Evolutionary conservation across 2,329 filamentous ascomycete genomes (phyloP).

Genomic region (Catunica adiposa): DNA sequence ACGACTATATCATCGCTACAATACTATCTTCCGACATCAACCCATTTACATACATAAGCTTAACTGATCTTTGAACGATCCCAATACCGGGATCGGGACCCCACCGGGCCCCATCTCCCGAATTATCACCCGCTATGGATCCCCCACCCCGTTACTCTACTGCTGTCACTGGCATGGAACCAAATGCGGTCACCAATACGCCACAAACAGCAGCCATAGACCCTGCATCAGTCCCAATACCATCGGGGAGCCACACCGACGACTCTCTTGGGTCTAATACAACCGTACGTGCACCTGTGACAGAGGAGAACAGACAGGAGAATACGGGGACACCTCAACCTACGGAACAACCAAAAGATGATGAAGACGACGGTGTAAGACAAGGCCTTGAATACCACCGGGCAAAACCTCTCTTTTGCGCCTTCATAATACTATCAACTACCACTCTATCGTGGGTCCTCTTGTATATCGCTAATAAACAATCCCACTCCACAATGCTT

Average conservation of each 20-base stretch:
- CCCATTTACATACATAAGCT: no score
- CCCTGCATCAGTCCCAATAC: neutral
- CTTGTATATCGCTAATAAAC: constrained; percentile 6
- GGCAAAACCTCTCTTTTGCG: constrained; percentile 9
- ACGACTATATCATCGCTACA: no score
- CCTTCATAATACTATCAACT: constrained; percentile 6
- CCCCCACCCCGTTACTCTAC: no score
- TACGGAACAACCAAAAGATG: neutral
- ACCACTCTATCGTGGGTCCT: constrained; percentile 12
- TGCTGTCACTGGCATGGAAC: neutral
- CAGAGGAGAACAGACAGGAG: no score
- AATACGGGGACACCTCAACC: neutral
- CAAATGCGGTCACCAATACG: neutral
- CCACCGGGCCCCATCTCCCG: neutral
- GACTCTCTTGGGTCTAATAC: no score
- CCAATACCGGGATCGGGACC: no score
- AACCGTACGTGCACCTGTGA: no score
- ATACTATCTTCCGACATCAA: no score
- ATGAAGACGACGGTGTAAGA: neutral
- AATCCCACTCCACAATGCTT: constrained; percentile 4
- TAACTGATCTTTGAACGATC: no score
- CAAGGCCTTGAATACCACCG: constrained; percentile 4
- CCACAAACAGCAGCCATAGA: neutral
- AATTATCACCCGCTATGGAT: neutral
- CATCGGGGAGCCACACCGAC: no score